These are phyloP conservation scores for Neofusicoccum cordaticola DNA, from an alignment of 2,329 filamentous ascomycete genomes.

Conservation along the genomic window DNA sequence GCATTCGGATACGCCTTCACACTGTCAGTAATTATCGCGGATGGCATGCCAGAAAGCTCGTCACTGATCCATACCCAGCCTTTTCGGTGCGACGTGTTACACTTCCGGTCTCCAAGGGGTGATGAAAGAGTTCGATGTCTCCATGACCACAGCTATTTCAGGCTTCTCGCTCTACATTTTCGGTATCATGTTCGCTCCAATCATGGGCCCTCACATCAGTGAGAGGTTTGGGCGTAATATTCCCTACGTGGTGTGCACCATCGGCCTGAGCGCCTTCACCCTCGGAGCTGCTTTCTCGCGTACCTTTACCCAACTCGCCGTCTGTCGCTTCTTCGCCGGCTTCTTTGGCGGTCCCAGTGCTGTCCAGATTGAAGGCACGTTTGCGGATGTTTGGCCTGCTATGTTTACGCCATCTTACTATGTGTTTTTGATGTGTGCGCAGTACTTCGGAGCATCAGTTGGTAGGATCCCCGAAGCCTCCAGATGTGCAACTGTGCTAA, in stretches of 20 bases:
- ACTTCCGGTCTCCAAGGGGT: slow-evolving; percentile 43
- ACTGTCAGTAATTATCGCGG: slow-evolving; percentile 15
- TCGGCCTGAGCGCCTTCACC: slow-evolving; percentile 50
- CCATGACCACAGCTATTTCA: slow-evolving; percentile 53
- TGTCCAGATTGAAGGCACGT: slow-evolving; percentile 31
- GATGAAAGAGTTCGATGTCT: slow-evolving; percentile 52
- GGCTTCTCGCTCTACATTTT: slow-evolving; percentile 58
- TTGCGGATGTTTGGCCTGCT: slow-evolving; percentile 30
- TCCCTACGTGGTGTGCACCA: slow-evolving; percentile 47
- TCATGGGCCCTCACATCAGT: slow-evolving; percentile 55
- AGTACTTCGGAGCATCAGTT: not conserved
- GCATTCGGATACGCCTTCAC: slow-evolving; percentile 21
- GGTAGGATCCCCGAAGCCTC: not conserved
- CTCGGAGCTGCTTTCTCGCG: slow-evolving; percentile 51
- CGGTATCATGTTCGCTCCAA: slow-evolving; percentile 58
- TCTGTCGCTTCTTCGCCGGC: slow-evolving; percentile 42
- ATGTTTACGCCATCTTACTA: not conserved
- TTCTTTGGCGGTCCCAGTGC: slow-evolving; percentile 28
- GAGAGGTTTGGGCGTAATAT: slow-evolving; percentile 54
- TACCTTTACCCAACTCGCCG: slow-evolving; percentile 48
- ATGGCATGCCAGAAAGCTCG: slow-evolving; percentile 17
- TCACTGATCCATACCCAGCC: slow-evolving; percentile 31
- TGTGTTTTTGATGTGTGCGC: not conserved
- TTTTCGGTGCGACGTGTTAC: slow-evolving; percentile 52
- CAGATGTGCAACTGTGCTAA: no score